Evolutionary conservation across 164 flowering plant species (phyloP), one percentile per base, ranked within the genome.

Genomic region (Aristolochia fimbriata): DNA sequence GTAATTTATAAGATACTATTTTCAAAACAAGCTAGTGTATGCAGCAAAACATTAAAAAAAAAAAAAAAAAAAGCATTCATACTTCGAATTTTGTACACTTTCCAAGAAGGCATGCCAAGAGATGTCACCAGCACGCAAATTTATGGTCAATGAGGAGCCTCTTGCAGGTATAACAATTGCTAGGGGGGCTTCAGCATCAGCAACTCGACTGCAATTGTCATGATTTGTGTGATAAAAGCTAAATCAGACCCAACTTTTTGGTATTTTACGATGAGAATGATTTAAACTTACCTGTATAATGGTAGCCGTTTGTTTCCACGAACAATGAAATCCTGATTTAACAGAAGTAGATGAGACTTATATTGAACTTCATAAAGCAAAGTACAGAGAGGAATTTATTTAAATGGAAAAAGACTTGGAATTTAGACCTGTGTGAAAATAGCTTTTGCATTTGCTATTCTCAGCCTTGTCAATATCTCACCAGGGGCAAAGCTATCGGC

Each of bases 401-500:
- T 30, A 5, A 30, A 37, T 19, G 21, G 33, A n/a, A 11, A 57
- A 51, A 20, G 56, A 53, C 31, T 53, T 37, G 43, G 8, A 3
- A 3, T 37, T 37, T 37, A 37, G 43, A 92, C 98, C 98, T 89
- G 98, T 23, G 94, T 87, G 73, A 92, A 87, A 60, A 92, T 89
- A 57, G 87, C 91, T 74, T 81, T 89, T 49, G 98, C 87, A 31
- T 78, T 62, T 50, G 98, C 82, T 70, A 89, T 71, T 61, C 59
- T 80, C 61, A 92, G 84, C 71, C 98, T 81, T 17, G 80, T 74
- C 51, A 91, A 76, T 70, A 92, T 92, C 71, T 92, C 96, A 67
- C 15, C 59, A 24, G 98, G 68, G 33, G 96, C 87, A 79, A 92
- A 92, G 68, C 98, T 89, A 70, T 92, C 98, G 63, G 98, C 98